Base-by-base conservation (phyloP, 768 basidiomycete genomes). In the Leccinum rimulosum region DNA sequence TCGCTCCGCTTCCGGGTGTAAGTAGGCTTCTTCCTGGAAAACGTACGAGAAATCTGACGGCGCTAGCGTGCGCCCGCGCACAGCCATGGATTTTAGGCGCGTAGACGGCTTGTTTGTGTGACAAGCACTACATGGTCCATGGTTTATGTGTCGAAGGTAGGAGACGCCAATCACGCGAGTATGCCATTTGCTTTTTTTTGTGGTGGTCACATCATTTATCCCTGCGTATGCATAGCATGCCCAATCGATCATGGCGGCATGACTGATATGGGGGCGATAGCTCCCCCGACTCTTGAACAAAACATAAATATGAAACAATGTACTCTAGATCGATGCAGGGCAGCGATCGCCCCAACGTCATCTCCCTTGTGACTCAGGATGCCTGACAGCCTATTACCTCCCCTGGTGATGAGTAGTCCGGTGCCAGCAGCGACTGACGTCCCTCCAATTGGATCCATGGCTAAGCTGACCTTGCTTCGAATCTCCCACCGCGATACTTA, bases 341-440 rank as follows among this genome's bases (percentile, higher is more conserved):
- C 35, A 47, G 40, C 55, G 55, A 56, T 57, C 60, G 54, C 22
- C 19, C 3, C 47, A 38, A 28, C 45, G 25, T 50, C 43, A 30
- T 40, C 1, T 19, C 9, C 22, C 15, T 12, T 33, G 50, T 52
- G 35, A 43, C 10, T 52, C 22, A 17, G 14, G 22, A 25, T 22
- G 12, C 14, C 12, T 52, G 51, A 52, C 35, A 35, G 35, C 19
- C 12, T 35, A 11, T 36, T 45, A 19, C 31, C 50, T 51, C 12
- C 50, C 50, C 31, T 33, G 28, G 17, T 33, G 25, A 31, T 30
- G 25, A 19, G 40, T 45, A 19, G 43, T 19, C 19, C n/a, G 9
- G n/a, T 45, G 43, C 43, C 31, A 51, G 19, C 28, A 33, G n/a
- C 31, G 31, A 30, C 50, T 30, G 50, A 51, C 50, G 19, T 30